These are phyloP conservation scores for Lentinus brumalis DNA, from an alignment of 768 basidiomycete genomes.

Conservation along the genomic window DNA sequence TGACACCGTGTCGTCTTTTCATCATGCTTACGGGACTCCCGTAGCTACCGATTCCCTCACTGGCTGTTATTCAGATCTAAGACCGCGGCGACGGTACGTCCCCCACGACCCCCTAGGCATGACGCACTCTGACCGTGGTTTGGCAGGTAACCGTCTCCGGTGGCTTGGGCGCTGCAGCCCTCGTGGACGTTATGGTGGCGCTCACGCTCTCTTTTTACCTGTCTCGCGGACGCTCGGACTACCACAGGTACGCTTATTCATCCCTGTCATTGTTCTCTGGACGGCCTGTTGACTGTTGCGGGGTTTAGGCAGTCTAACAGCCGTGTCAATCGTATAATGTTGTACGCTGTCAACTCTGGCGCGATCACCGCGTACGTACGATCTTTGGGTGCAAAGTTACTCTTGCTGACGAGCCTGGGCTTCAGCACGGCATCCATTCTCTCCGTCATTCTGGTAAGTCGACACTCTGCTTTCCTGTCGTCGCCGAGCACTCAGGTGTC, in stretches of 20 bases:
- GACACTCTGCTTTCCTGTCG: background rate
- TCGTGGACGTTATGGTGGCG: conserved; percentile 16
- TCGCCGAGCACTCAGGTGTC: background rate
- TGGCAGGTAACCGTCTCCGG: conserved; percentile 6
- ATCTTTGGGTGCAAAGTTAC: background rate
- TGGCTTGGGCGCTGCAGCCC: conserved; percentile 10
- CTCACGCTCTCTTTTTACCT: conserved; percentile 18
- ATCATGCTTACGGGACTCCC: background rate
- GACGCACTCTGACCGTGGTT: background rate
- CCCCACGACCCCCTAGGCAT: background rate
- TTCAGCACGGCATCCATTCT: conserved; percentile 15
- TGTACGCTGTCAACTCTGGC: conserved; percentile 17
- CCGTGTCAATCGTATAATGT: conserved; percentile 9
- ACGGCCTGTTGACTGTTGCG: background rate
- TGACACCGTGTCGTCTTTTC: background rate
- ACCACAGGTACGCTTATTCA: background rate
- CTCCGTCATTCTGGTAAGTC: conserved; percentile 14
- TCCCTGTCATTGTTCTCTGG: too few relatives aligned
- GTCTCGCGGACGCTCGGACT: conserved; percentile 4
- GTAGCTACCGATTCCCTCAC: background rate
- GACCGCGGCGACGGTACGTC: conserved; percentile 5
- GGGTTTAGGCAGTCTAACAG: conserved; percentile 9
- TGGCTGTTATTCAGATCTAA: conserved; percentile 11
- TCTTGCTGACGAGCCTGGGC: background rate
- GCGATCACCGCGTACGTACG: conserved; percentile 14